Conservation (phyloP, 495 filamentous ascomycete species). For the Aspergillus olivimuriae region DNA sequence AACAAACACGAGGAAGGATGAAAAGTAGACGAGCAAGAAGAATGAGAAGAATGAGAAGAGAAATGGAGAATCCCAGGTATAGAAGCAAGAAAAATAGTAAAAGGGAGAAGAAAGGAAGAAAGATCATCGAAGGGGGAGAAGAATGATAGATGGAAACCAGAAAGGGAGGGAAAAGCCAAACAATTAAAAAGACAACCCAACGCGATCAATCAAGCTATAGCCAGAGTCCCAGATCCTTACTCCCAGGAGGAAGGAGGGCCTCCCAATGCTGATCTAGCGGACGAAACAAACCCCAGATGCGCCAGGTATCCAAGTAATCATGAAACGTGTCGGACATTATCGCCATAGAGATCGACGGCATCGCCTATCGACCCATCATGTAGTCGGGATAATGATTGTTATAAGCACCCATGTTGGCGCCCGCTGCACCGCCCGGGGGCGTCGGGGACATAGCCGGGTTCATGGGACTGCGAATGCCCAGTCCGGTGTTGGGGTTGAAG, state of each 20-base stretch:
- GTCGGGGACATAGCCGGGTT: constrained; percentile 39
- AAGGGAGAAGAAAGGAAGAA: constrained; percentile 7
- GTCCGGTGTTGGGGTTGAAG: constrained; percentile 38
- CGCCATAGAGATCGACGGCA: constrained; percentile 14
- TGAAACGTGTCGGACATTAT: constrained; percentile 47
- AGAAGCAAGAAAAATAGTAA: constrained; percentile 10
- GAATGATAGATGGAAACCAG: constrained; percentile 9
- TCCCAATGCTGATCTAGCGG: constrained; percentile 46
- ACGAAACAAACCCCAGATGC: constrained; percentile 32
- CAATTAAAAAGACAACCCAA: constrained; percentile 16
- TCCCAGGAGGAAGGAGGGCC: constrained; percentile 39
- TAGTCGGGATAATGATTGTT: constrained; percentile 49
- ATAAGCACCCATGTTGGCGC: constrained; percentile 37
- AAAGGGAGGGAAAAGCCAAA: constrained; percentile 10
- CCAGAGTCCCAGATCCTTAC: constrained; percentile 33
- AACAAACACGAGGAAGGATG: constrained; percentile 10
- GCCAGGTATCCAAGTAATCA: constrained; percentile 42
- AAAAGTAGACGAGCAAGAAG: constrained; percentile 9
- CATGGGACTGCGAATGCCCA: constrained; percentile 36
- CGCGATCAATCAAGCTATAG: constrained; percentile 17
- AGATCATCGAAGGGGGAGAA: not conserved
- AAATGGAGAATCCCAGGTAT: constrained; percentile 8
- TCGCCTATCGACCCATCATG: constrained; percentile 52
- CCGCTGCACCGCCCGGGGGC: constrained; percentile 30
- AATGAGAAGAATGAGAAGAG: constrained; percentile 9